These are phyloP conservation scores for Fusarium penzigii DNA, from an alignment of 2,329 filamentous ascomycete species.

Conservation along the genomic window DNA sequence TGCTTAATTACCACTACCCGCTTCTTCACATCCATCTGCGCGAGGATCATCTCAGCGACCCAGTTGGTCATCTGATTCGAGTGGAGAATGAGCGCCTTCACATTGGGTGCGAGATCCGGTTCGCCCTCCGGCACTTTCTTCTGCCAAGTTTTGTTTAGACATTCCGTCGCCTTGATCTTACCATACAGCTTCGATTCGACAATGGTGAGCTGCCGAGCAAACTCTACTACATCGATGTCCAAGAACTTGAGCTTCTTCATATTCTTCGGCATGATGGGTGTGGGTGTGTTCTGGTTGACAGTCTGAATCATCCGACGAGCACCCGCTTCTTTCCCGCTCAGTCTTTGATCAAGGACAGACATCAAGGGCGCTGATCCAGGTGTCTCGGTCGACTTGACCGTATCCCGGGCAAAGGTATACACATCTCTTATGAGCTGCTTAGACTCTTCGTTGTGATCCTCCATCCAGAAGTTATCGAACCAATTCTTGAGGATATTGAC, in stretches of 20 bases:
- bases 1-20: slow-evolving; percentile 97
- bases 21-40: slow-evolving; percentile 92
- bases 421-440: slow-evolving; percentile 85
- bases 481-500: slow-evolving; percentile 98
- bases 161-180: slow-evolving; percentile 95
- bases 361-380: slow-evolving; percentile 84
- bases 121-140: slow-evolving; percentile 86
- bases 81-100: slow-evolving; percentile 94
- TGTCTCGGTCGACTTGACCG: slow-evolving; percentile 89
- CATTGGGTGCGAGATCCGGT: slow-evolving; percentile 85
- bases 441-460: slow-evolving; percentile 81
- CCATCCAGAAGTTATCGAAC: slow-evolving; percentile 99
- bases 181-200: slow-evolving; percentile 94
- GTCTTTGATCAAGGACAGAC: slow-evolving; percentile 82
- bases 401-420: slow-evolving; percentile 87
- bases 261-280: slow-evolving; percentile 94
- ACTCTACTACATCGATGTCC: slow-evolving; percentile 93
- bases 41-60: slow-evolving; percentile 98
- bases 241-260: slow-evolving; percentile 99
- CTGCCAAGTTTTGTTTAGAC: slow-evolving; percentile 98
- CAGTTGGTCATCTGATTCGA: slow-evolving; percentile 99
- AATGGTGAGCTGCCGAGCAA: slow-evolving; percentile 95
- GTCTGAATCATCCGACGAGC: slow-evolving; percentile 87
- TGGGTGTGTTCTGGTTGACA: slow-evolving; percentile 76
- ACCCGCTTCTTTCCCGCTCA: slow-evolving; percentile 84